phyloP scores from a whole-genome alignment of 495 filamentous ascomycete genomes.

The Astrothelium subdiscretum region DNA sequence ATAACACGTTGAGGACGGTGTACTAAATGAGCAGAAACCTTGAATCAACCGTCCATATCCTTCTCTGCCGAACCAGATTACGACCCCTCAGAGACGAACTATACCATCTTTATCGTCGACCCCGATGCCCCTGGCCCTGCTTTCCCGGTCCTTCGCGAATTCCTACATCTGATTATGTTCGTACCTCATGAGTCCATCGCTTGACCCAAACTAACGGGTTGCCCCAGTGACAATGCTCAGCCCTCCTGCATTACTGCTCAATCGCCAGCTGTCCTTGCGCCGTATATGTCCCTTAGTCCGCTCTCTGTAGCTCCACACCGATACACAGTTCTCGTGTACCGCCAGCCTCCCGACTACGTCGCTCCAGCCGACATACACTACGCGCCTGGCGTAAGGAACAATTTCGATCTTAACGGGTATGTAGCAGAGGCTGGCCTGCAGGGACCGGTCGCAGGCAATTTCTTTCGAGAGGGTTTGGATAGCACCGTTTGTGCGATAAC shows the following conservation, averaged over 20 bases:
- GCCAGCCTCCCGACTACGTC: conserved; percentile 9
- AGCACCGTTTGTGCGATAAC: background rate
- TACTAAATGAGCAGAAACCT: conserved; percentile 7
- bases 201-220: background rate
- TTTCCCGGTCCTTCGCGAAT: background rate
- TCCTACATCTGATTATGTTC: conserved; percentile 8
- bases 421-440: conserved; percentile 1
- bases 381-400: background rate
- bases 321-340: conserved; percentile 12
- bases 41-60: conserved; percentile 3
- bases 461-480: conserved; percentile 1
- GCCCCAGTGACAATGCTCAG: conserved; percentile 3
- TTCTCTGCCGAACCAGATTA: conserved; percentile 12
- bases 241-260: conserved; percentile 10
- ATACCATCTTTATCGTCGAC: conserved; percentile 14
- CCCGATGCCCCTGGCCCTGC: conserved; percentile 9
- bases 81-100: conserved; percentile 9
- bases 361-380: background rate
- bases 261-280: background rate
- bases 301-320: conserved; percentile 6
- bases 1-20: too few species aligned
- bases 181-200: background rate
- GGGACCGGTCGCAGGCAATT: conserved; percentile 6
- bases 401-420: conserved; percentile 6
- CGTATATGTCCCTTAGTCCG: conserved; percentile 4